A percentile compares a stretch with the other conserved stretches of the same genome.
Conservation (phyloP, 257 asterid genomes). For the Nicotiana tabacum region DNA sequence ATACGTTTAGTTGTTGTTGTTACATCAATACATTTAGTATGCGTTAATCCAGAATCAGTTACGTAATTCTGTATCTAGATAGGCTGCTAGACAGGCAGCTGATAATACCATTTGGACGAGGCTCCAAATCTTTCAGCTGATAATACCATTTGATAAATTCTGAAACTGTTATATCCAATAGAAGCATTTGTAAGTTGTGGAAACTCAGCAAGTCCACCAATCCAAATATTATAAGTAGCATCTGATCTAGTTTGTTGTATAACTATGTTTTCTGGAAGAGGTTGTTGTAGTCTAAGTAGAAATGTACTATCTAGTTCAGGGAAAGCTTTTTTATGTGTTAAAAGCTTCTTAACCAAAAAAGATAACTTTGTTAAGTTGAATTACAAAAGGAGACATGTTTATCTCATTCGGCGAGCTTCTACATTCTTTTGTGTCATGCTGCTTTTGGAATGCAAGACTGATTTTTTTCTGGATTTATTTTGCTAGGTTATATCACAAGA, state of each 20-base stretch:
- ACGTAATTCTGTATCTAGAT: no score
- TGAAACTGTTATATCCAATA: not conserved
- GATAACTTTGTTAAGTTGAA: not conserved
- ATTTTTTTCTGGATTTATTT: not conserved
- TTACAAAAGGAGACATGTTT: not conserved
- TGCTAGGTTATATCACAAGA: not conserved
- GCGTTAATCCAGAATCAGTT: not conserved
- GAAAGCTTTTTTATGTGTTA: not conserved
- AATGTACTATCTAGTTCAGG: not conserved
- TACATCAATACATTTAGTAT: not conserved
- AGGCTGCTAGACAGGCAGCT: no score
- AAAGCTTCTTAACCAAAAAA: not conserved
- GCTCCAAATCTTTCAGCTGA: no score
- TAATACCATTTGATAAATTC: no score
- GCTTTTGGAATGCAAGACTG: not conserved
- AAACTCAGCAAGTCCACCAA: not conserved
- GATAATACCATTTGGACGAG: no score
- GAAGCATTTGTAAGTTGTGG: not conserved
- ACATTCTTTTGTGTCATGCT: not conserved
- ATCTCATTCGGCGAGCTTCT: not conserved
- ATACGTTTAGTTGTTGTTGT: not conserved
- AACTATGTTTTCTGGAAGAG: not conserved
- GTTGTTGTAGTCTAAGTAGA: not conserved
- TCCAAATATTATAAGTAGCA: not conserved
- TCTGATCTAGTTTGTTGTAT: not conserved